Evolutionary conservation across 1,139 yeast species (phyloP), one percentile per base, ranked within the genome.

Genomic region (Kazachstania sp.): DNA sequence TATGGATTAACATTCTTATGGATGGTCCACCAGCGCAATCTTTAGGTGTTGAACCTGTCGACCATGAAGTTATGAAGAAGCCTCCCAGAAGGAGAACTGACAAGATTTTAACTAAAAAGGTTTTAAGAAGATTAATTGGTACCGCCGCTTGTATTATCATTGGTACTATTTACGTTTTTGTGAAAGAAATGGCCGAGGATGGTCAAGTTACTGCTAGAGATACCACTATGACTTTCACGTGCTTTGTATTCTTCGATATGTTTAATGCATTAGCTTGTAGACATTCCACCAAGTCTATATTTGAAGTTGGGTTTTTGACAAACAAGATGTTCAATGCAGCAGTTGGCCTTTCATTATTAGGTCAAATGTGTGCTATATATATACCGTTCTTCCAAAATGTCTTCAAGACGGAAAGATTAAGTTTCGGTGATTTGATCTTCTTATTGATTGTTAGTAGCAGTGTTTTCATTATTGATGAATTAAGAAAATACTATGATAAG

Each of bases 21-120:
- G 98, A 92, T 69, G 98, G 98, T 0, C 98, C 98, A 8, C 98
- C 98, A 3, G 98, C 98, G 0, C 98, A 92, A 68, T 86, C 95
- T 0, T 73, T 92, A 44, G 97, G 98, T 47, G 97, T 92, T 31
- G 98, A 92, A 68, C 95, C 97, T 1, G 97, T 90, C 23, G 97
- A 90, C 63, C 87, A 85, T 52, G 95, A 83, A 63, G 95, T 92
- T 37, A 90, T 92, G 97, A 78, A 75, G 53, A 85, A 85, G 61
- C 97, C 97, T 15, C 97, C 98, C 47, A 79, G 98, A 67, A 76
- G 80, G 49, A 80, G 97, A 63, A 74, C 77, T 48, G 97, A 88
- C 54, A 82, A 81, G 57, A 92, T 92, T 47, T 71, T 92, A 55
- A 87, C 96, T 4, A 62, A 64, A 15, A 71, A 74, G 15, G 80